Percentiles rank a stretch among this genome's conserved stretches.
These are phyloP conservation scores for Boletus reticuloceps DNA, from an alignment of 768 basidiomycete species.

Conservation along the genomic window DNA sequence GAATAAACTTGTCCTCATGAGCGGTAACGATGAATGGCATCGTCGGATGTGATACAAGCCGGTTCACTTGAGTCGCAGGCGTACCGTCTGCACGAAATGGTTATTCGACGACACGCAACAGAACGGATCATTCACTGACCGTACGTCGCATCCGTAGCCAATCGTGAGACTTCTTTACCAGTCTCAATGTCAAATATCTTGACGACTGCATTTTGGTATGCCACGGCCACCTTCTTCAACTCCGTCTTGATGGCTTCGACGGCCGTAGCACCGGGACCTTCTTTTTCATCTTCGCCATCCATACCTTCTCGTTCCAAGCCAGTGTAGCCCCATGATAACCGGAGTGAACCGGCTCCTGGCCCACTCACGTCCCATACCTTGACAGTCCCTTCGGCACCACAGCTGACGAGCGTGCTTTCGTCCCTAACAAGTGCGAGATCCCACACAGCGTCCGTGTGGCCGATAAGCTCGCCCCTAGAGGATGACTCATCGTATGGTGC, in stretches of 20 bases:
- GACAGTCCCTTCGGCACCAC: slow-evolving; percentile 86
- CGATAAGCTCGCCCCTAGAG: slow-evolving; percentile 76
- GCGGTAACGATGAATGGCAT: slow-evolving; percentile 85
- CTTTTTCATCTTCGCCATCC: slow-evolving; percentile 46
- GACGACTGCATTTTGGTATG: slow-evolving; percentile 83
- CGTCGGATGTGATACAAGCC: slow-evolving; percentile 86
- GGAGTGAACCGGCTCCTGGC: slow-evolving; percentile 57
- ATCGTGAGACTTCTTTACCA: slow-evolving; percentile 69
- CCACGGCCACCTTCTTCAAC: slow-evolving; percentile 84
- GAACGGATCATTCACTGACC: slow-evolving; percentile 37
- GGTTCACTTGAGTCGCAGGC: slow-evolving; percentile 77
- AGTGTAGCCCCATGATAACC: slow-evolving; percentile 76
- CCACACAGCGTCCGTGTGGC: slow-evolving; percentile 97
- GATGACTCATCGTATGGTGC: slow-evolving; percentile 84
- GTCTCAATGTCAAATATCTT: slow-evolving; percentile 91
- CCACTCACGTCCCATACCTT: slow-evolving; percentile 92
- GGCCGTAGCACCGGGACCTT: slow-evolving; percentile 66
- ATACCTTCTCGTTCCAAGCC: slow-evolving; percentile 51
- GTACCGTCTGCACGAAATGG: slow-evolving; percentile 55
- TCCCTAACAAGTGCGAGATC: slow-evolving; percentile 84
- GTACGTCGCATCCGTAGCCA: slow-evolving; percentile 58
- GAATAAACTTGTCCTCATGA: slow-evolving; percentile 91
- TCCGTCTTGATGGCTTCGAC: slow-evolving; percentile 83
- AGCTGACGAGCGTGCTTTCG: slow-evolving; percentile 82
- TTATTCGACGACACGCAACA: background rate